Base-by-base conservation (phyloP, 2,329 filamentous ascomycete species). In the Plenodomus biglobosus region DNA sequence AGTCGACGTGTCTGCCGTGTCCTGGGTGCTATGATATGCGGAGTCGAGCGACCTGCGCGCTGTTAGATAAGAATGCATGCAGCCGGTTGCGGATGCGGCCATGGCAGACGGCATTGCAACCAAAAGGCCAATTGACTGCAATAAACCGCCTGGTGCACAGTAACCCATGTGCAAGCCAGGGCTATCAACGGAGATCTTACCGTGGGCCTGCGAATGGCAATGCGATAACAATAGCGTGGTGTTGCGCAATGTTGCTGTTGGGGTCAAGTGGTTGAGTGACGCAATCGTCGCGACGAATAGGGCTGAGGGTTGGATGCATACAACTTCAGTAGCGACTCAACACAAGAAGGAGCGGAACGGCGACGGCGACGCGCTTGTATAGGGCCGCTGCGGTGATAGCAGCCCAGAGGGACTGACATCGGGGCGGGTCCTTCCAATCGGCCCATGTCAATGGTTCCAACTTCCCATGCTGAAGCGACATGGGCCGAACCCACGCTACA, bases 1-100 rank as follows among this genome's bases (percentile, higher is more conserved):
- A 52, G 46, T 54, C 37, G 54, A 38, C 35, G 11, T 38, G 34
- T 30, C 24, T 24, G 36, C 20, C 27, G n/a, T 24, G 24, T n/a
- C 48, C 40, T 36, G 50, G 51, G 49, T 53, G 49, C 45, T 44
- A 44, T 38, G 46, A 42, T 40, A 50, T 40, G 38, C 48, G 40
- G 37, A 47, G 48, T 32, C 44, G 48, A 52, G 37, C 15, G 45
- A 46, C 39, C 56, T 59, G 46, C 20, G 24, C 22, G 21, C 35
- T 2, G 52, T 58, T 42, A 58, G 56, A 57, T 50, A 53, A 50
- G 42, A 38, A 30, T n/a, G n/a, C 47, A 48, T 46, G 37, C 46
- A 40, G 46, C 22, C 18, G 27, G 27, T 32, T 32, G 27, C 27
- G 34, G 30, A 19, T 21, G 27, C n/a, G n/a, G 35, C 20, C 24